Conservation (phyloP, 2,329 filamentous ascomycete genomes). For the Triangularia verruculosa region DNA sequence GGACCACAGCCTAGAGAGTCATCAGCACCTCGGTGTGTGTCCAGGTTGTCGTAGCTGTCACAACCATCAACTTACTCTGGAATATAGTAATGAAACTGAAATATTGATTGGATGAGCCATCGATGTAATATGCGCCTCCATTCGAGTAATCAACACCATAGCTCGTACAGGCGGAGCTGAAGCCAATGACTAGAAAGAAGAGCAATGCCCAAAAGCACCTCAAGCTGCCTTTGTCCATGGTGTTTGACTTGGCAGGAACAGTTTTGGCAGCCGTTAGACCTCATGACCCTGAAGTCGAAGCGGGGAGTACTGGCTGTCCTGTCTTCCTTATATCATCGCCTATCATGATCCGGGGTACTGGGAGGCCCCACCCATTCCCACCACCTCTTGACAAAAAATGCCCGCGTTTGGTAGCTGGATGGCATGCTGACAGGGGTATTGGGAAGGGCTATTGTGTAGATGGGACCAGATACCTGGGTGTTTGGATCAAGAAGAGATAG, state of each 20-base stretch:
- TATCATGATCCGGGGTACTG: neutral
- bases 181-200: conserved; percentile 25
- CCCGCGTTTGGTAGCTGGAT: neutral
- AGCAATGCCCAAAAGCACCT: conserved; percentile 24
- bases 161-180: conserved; percentile 32
- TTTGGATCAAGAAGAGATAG: conserved; percentile 10
- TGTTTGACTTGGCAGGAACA: neutral
- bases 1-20: conserved; percentile 32
- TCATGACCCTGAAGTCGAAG: neutral
- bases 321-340: neutral
- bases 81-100: conserved; percentile 40
- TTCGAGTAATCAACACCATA: conserved; percentile 40
- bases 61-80: conserved; percentile 30
- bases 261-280: neutral
- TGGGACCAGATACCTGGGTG: conserved; percentile 22
- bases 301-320: neutral
- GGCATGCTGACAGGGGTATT: neutral
- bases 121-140: conserved; percentile 39
- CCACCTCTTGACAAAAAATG: conserved; percentile 5
- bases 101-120: conserved; percentile 36
- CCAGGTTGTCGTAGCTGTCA: neutral
- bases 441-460: neutral
- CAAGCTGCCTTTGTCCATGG: neutral
- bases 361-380: neutral
- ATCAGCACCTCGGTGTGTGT: neutral